Conservation (phyloP, 345 rosid species). For the Brassica juncea region DNA sequence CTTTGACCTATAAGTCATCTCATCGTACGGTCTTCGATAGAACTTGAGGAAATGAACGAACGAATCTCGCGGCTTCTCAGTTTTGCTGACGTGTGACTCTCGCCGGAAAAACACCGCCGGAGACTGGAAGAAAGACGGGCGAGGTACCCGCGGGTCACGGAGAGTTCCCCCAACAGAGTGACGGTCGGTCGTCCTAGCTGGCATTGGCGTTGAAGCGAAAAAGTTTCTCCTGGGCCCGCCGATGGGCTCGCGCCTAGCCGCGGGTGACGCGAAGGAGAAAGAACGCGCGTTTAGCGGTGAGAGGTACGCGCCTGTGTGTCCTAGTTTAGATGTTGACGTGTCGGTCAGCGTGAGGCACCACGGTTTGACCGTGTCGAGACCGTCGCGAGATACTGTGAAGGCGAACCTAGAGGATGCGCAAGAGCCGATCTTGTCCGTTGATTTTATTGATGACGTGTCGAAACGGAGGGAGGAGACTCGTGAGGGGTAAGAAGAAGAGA, state of each 20-base stretch:
- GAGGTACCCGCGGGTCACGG: slow-evolving; percentile 68
- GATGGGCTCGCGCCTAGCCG: slow-evolving; percentile 42
- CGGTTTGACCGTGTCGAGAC: slow-evolving; percentile 89
- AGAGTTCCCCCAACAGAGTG: slow-evolving; percentile 30
- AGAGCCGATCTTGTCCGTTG: slow-evolving; percentile 68
- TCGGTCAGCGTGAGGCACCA: slow-evolving; percentile 83
- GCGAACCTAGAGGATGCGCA: slow-evolving; percentile 91
- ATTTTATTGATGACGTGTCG: slow-evolving; percentile 57
- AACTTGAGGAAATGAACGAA: slow-evolving; percentile 74
- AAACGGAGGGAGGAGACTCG: slow-evolving; percentile 88
- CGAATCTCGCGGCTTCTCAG: slow-evolving; percentile 66
- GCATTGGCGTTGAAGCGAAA: slow-evolving; percentile 91
- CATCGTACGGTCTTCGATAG: slow-evolving; percentile 91
- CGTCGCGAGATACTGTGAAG: slow-evolving; percentile 88
- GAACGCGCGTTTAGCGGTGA: slow-evolving; percentile 91
- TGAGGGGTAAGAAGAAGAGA: slow-evolving; percentile 63
- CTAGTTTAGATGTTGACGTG: slow-evolving; percentile 60
- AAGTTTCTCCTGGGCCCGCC: slow-evolving; percentile 49
- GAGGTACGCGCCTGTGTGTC: slow-evolving; percentile 59
- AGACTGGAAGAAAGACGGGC: slow-evolving; percentile 90
- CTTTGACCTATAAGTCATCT: slow-evolving; percentile 96
- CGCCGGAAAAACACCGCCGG: slow-evolving; percentile 83
- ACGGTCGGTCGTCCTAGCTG: slow-evolving; percentile 58
- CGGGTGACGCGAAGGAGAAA: slow-evolving; percentile 87
- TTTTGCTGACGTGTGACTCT: slow-evolving; percentile 68